phyloP scores from a whole-genome alignment of 129 eudicot species.

The Ambrosia artemisiifolia region DNA sequence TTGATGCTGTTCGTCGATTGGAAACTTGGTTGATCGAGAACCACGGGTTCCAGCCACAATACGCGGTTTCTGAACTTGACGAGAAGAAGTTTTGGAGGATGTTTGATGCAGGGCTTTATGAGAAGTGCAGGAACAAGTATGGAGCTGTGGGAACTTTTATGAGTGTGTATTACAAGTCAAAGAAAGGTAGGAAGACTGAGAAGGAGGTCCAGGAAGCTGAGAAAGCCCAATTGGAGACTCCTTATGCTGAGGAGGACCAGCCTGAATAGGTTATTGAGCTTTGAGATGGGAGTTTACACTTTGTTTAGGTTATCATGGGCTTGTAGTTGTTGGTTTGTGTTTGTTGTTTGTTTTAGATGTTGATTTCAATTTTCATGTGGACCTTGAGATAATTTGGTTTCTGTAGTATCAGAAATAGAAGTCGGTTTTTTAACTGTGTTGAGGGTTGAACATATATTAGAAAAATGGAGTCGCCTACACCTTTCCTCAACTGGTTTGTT shows the following conservation, averaged over 20 bases:
- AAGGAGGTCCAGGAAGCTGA: constrained; percentile 99
- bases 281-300: background rate
- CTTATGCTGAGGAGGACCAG: constrained; percentile 64
- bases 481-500: background rate
- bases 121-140: constrained; percentile 80
- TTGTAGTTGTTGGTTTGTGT: constrained; percentile 17
- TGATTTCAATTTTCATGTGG: constrained; percentile 17
- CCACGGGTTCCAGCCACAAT: constrained; percentile 95
- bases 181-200: constrained; percentile 98
- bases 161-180: constrained; percentile 95
- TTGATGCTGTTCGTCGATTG: constrained; percentile 58
- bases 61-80: constrained; percentile 81
- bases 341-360: constrained; percentile 25
- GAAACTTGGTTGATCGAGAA: constrained; percentile 92
- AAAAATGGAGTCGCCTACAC: background rate
- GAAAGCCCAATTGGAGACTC: constrained; percentile 69
- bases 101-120: constrained; percentile 89
- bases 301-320: constrained; percentile 1
- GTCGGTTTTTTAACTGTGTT: background rate
- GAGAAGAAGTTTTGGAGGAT: constrained; percentile 98
- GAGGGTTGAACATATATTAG: background rate
- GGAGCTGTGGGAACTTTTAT: constrained; percentile 94
- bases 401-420: constrained; percentile 15
- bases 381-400: constrained; percentile 22
- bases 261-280: constrained; percentile 23